phyloP scores from a whole-genome alignment of 352 stramenopile genomes.

The Phytopythium helicoides region DNA sequence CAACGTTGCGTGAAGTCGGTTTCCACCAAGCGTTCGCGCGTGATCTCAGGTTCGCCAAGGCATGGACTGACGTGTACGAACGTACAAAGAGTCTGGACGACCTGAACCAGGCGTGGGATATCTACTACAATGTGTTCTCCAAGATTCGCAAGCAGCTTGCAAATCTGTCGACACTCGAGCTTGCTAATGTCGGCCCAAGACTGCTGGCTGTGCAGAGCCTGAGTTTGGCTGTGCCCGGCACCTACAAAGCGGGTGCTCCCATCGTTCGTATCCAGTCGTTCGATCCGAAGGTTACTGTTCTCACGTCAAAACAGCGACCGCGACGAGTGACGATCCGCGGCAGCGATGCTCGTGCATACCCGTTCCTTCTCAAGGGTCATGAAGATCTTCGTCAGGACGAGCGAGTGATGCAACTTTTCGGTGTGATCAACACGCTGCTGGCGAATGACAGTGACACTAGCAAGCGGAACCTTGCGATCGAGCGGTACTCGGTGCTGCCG shows the following conservation, averaged over 20 bases:
- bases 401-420: conserved; percentile 99
- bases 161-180: conserved; percentile 96
- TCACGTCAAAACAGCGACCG: conserved; percentile 99
- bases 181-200: conserved; percentile 96
- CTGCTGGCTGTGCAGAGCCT: conserved; percentile 94
- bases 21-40: conserved; percentile 93
- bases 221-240: conserved; percentile 95
- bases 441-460: conserved; percentile 97
- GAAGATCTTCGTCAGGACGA: conserved; percentile 99
- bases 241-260: conserved; percentile 81
- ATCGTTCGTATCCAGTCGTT: conserved; percentile 93
- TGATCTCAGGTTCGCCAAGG: conserved; percentile 86
- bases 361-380: conserved; percentile 99
- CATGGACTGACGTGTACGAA: conserved; percentile 82
- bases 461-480: conserved; percentile 98
- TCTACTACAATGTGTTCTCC: conserved; percentile 99
- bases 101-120: conserved; percentile 95
- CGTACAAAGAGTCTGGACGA: conserved; percentile 77
- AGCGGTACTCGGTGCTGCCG: conserved; percentile 98
- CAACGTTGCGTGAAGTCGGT: conserved; percentile 81
- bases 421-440: conserved; percentile 99
- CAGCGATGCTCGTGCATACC: conserved; percentile 98
- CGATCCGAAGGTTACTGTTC: conserved; percentile 93
- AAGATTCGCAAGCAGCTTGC: conserved; percentile 91
- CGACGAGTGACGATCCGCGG: conserved; percentile 98